A percentile compares a stretch with the other conserved stretches of the same genome.
Evolutionary conservation across 2,329 filamentous ascomycete species (phyloP).

Genomic region (Colletotrichum sp.): DNA sequence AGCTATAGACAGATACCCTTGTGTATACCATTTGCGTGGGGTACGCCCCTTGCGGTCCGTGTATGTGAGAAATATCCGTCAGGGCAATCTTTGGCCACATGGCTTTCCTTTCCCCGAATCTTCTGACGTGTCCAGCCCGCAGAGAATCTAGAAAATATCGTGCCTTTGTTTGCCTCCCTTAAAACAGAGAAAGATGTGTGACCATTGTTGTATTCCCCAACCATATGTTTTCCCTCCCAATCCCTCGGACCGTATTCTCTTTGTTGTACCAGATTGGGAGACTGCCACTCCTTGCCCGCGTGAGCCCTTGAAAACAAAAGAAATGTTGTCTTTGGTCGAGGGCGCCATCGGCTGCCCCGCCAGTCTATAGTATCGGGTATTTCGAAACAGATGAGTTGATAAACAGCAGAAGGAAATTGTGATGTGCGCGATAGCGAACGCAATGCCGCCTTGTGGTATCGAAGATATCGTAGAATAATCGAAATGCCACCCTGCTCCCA

Average conservation of each 20-base stretch:
- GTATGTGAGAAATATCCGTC: constrained; percentile 19
- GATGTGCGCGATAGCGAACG: constrained; percentile 15
- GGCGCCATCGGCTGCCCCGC: constrained; percentile 1
- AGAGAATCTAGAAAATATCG: constrained; percentile 18
- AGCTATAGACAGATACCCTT: constrained; percentile 10
- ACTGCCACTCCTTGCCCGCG: constrained; percentile 15
- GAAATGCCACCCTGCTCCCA: constrained; percentile 12
- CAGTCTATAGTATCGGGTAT: constrained; percentile 24
- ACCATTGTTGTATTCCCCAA: not conserved
- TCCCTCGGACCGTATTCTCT: constrained; percentile 8
- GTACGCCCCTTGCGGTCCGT: not conserved
- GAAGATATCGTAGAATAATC: constrained; percentile 22
- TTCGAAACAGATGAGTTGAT: constrained; percentile 19
- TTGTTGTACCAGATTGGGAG: constrained; percentile 14
- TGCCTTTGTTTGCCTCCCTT: constrained; percentile 6
- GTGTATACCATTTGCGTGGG: constrained; percentile 14
- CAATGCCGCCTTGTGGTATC: constrained; percentile 20
- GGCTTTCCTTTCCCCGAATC: constrained; percentile 9
- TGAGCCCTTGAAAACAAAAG: constrained; percentile 18
- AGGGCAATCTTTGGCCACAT: constrained; percentile 10
- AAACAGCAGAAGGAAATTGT: constrained; percentile 5
- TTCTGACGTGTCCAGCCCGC: constrained; percentile 21
- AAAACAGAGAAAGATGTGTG: not conserved
- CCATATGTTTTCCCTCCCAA: constrained; percentile 6
- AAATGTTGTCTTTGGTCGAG: constrained; percentile 16